phyloP scores from a whole-genome alignment of 441 rosid species.

The Raphanus hybrid region DNA sequence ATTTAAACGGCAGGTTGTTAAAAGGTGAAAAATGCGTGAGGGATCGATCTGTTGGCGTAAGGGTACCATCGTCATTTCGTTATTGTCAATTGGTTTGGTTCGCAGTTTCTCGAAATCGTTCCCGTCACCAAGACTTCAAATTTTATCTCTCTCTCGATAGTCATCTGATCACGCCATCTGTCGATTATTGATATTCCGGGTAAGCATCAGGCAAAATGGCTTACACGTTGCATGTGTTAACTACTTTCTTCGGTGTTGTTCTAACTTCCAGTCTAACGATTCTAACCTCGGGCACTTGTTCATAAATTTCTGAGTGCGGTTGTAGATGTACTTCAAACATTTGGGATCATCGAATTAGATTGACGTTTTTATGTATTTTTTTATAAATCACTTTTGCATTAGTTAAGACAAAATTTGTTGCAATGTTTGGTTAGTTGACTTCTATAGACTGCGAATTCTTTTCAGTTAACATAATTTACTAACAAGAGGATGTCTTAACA shows the following conservation, averaged over 20 bases:
- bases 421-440: background rate
- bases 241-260: background rate
- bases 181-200: background rate
- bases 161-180: background rate
- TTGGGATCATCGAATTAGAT: background rate
- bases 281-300: no score
- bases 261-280: no score
- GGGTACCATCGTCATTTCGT: background rate
- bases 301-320: no score
- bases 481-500: background rate
- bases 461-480: background rate
- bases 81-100: background rate
- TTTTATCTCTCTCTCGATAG: background rate
- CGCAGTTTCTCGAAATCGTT: conserved; percentile 18
- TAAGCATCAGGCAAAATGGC: background rate
- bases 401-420: background rate
- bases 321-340: background rate
- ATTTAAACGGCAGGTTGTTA: conserved; percentile 22
- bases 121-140: conserved; percentile 35
- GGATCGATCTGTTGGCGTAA: background rate
- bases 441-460: background rate
- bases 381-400: background rate
- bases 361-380: background rate
- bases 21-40: background rate
- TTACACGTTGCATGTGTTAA: background rate